Evolutionary conservation across 768 basidiomycete genomes (phyloP), one percentile per base, ranked within the genome.

Genomic region (Rhodosporidiobolus odoratus): DNA sequence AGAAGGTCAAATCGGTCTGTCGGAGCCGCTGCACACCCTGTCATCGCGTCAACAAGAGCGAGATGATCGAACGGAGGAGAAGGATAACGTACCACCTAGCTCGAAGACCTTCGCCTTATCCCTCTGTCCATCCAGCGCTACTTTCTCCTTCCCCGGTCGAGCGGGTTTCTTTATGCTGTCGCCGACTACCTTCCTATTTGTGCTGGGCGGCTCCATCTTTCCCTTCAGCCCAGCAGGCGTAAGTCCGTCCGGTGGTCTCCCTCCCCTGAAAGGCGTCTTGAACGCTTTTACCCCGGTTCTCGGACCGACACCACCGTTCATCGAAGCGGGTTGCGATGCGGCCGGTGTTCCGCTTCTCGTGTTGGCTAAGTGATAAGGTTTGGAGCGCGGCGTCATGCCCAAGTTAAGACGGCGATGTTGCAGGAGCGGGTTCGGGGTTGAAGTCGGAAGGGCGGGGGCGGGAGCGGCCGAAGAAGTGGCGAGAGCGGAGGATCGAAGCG

Each of bases 211-310:
- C 63, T 40, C 16, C 13, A 8, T 16, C 5, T 25, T 27, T 12
- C 19, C 32, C 58, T 65, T 65, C 15, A 75, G 27, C 5, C 72
- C 69, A 62, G 60, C 48, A n/a, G 75, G 66, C 38, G 69, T 66
- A 27, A 71, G 23, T 15, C 72, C 66, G 2, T 58, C 61, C 1
- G 76, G 76, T 41, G 66, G 27, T 32, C 65, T 57, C 17, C 76
- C 76, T 21, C 62, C 68, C 43, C 72, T 74, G 68, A 76, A 77
- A 23, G 76, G 76, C 57, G 76, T 71, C 43, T 53, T 56, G 61
- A 77, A 77, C 62, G 32, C 57, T 48, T 62, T 69, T 23, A 34
- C 52, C 23, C 61, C 68, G 38, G 64, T 38, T 23, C 17, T 45
- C 17, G 52, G 32, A 8, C 53, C 41, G 12, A 45, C 41, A 30